A percentile compares a stretch with the other conserved stretches of the same genome.
These are phyloP conservation scores for Tetradesmus obliquus DNA, from an alignment of 139 green algal species.

Conservation along the genomic window DNA sequence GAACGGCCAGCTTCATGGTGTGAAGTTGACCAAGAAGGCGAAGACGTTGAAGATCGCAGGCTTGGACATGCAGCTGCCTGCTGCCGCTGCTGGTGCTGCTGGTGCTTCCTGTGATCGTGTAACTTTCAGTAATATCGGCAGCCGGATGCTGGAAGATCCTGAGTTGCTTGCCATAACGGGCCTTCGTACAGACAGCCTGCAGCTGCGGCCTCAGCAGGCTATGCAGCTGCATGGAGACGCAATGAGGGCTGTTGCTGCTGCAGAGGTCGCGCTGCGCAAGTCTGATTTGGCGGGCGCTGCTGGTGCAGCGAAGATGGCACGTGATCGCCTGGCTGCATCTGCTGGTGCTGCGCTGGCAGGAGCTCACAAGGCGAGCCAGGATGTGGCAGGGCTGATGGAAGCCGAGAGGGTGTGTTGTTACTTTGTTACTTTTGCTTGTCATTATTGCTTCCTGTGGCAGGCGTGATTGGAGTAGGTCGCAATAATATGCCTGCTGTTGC, in stretches of 20 bases:
- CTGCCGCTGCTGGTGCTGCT: background rate
- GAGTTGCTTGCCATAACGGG: background rate
- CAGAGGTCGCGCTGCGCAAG: background rate
- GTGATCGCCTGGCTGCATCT: background rate
- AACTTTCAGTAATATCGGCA: background rate
- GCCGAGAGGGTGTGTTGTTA: background rate
- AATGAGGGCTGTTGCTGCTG: background rate
- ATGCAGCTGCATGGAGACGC: background rate
- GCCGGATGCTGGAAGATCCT: background rate
- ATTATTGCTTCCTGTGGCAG: too few relatives aligned
- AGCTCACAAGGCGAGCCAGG: background rate
- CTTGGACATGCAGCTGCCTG: background rate
- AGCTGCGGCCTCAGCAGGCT: background rate
- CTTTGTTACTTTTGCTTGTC: too few relatives aligned
- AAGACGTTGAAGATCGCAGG: conserved; percentile 5
- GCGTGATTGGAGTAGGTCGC: too few relatives aligned
- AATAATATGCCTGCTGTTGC: too few relatives aligned
- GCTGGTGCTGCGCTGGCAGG: background rate
- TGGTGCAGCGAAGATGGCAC: background rate
- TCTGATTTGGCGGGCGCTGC: background rate
- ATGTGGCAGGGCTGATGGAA: background rate
- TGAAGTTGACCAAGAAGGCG: background rate
- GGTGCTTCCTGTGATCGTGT: background rate
- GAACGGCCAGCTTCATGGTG: background rate
- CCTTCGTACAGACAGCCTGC: background rate